Evolutionary conservation across 2,329 filamentous ascomycete species (phyloP), one percentile per base, ranked within the genome.

Genomic region (Gliomastix tumulicola): DNA sequence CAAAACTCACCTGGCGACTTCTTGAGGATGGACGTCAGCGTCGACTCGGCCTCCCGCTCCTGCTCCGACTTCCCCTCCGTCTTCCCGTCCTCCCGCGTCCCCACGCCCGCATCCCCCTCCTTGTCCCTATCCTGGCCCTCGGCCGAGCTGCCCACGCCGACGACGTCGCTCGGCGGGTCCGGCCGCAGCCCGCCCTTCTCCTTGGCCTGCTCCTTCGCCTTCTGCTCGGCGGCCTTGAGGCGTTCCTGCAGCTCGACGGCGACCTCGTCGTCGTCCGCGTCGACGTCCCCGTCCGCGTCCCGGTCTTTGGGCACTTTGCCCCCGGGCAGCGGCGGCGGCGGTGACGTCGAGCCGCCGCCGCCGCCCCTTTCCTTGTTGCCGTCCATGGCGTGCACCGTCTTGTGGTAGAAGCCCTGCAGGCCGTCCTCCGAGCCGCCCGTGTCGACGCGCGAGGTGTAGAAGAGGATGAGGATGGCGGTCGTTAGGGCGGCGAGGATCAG

Each of bases 11-110:
- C 82, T 13, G 90, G 88, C 4, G 86, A 80, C 53, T 80, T 83
- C 65, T 89, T 92, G 45, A 97, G 60, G 34, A 97, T 94, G 7
- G 61, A 59, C 51, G 88, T 83, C 44, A 97, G 62, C 57, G 88
- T 85, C 15, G 65, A 62, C 55, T 88, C 80, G 3, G 84, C 77
- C 38, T 79, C 71, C 38, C 76, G 70, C 37, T 82, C 74, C 43
- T 80, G 73, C 21, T 72, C 35, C 21, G 21, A 18, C 35, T 34
- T 34, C 7, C 19, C 20, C 11, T 25, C 19, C 21, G 27, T 17
- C 63, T 46, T 43, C 44, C 42, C 65, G 69, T 41, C 74, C 68
- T 57, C 56, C 20, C 19, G n/a, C 21, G 9, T 31, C 16, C 13
- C 22, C 22, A 18, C 31, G 16, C 18, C 36, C 41, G 60, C 56